Conservation (phyloP, 306 rosid species). For the Vigna mungo region DNA sequence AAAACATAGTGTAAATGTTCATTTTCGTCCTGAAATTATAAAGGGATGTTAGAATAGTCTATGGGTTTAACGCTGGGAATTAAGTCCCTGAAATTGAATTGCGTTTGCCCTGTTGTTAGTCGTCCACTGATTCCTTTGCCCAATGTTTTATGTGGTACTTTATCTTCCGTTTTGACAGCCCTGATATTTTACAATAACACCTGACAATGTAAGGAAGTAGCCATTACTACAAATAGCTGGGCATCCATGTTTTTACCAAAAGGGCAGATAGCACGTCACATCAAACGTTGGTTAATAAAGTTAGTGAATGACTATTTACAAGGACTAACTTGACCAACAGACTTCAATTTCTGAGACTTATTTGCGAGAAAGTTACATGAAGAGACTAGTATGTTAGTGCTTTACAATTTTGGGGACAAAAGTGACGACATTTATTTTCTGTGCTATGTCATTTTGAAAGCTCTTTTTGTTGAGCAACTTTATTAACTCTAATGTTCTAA, state of each 20-base stretch:
- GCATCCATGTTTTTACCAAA: not conserved
- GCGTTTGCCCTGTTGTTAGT: not conserved
- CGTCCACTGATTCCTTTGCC: not conserved
- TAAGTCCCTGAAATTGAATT: not conserved
- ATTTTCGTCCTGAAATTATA: not conserved
- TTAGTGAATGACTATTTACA: not conserved
- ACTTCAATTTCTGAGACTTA: not conserved
- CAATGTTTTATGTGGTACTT: not conserved
- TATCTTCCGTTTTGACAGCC: not conserved
- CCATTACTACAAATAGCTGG: not conserved
- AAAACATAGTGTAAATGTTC: no score
- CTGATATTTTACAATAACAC: not conserved
- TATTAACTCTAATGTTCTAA: constrained; percentile 24
- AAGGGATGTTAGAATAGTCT: not conserved
- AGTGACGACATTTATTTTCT: not conserved
- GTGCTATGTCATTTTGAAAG: not conserved
- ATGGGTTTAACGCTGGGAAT: not conserved
- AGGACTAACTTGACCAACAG: not conserved
- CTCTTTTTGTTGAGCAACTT: constrained; percentile 32
- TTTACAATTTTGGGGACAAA: not conserved
- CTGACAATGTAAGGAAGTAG: not conserved
- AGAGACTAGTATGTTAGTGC: not conserved
- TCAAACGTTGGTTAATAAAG: not conserved
- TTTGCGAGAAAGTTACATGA: not conserved
- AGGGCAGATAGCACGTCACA: not conserved